Evolutionary conservation across 768 basidiomycete genomes (phyloP), one percentile per base, ranked within the genome.

Genomic region (Fibroporia radiculosa): DNA sequence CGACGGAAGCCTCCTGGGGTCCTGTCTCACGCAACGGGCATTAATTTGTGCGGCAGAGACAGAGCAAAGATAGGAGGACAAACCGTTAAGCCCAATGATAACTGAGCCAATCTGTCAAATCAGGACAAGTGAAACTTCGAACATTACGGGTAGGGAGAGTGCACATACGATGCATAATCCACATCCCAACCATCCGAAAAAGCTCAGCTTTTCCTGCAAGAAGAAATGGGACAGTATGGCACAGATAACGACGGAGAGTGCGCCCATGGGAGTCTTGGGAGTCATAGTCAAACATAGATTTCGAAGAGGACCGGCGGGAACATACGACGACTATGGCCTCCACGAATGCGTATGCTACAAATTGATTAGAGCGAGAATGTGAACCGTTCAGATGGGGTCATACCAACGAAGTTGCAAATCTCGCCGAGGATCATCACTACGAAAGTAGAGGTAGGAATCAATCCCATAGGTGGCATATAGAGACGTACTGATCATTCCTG

Each of bases 101-200:
- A 83, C 75, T 14, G 89, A 88, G 31, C 91, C 90, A 47, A 93
- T 70, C 84, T 86, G 51, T 11, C 42, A 33, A 12, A 38, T 6
- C 38, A 34, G 36, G 48, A 34, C n/a, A 37, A 31, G 6, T n/a
- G 26, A 47, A 27, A 47, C 13, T 34, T n/a, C n/a, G n/a, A 23
- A 28, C n/a, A 37, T 6, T 0, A 45, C 18, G 31, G 14, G 34
- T 35, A 48, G 45, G 12, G 12, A 35, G 4, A 27, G 23, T 12
- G 11, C 28, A 66, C 89, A 57, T 56, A 92, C 84, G 57, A 98
- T 90, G 65, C 91, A 95, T 14, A 98, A 75, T 13, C 69, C 77
- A 63, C 93, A 96, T 16, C 93, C 95, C 50, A 98, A 72, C 93
- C 93, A 97, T 39, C 96, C 95, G 60, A 99, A 98, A 65, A 97